These are phyloP conservation scores for Euryodendron excelsum DNA, from an alignment of 148 eudicot genomes.

Conservation along the genomic window DNA sequence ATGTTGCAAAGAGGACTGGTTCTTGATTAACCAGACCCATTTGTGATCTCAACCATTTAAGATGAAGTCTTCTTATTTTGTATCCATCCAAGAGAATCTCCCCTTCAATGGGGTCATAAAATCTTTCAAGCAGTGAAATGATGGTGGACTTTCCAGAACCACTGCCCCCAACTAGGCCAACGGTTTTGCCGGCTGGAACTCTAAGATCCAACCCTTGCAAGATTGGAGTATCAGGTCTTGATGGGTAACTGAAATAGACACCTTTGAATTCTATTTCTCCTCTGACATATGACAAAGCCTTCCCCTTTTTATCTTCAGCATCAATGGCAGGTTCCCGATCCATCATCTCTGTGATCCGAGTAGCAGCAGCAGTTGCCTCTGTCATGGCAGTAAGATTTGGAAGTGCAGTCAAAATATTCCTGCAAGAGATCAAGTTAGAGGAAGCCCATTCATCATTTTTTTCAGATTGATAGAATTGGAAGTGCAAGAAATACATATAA, in stretches of 20 bases:
- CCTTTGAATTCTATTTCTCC: constrained; percentile 54
- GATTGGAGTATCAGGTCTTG: constrained; percentile 49
- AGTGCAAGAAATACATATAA: background rate
- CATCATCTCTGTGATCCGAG: constrained; percentile 54
- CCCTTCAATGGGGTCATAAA: constrained; percentile 52
- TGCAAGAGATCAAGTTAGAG: constrained; percentile 19
- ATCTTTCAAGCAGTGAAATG: constrained; percentile 42
- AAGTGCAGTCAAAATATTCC: constrained; percentile 52
- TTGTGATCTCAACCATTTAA: constrained; percentile 57
- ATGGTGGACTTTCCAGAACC: constrained; percentile 55
- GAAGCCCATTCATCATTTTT: background rate
- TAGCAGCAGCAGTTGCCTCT: constrained; percentile 45
- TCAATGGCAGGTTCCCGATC: constrained; percentile 45
- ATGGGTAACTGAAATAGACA: constrained; percentile 45
- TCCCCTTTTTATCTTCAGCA: constrained; percentile 49
- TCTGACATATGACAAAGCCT: constrained; percentile 49
- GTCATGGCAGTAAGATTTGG: constrained; percentile 55
- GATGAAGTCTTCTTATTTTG: constrained; percentile 45
- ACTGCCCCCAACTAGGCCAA: constrained; percentile 52
- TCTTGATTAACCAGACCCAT: constrained; percentile 62
- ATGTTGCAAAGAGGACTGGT: constrained; percentile 54
- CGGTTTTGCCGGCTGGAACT: constrained; percentile 47
- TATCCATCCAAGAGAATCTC: constrained; percentile 48
- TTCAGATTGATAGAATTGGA: too few species aligned
- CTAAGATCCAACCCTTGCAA: constrained; percentile 45